Percentiles rank a stretch among this genome's conserved stretches.
Conservation (phyloP, 1,139 yeast genomes). For the Geotrichum cucujoidarum region DNA sequence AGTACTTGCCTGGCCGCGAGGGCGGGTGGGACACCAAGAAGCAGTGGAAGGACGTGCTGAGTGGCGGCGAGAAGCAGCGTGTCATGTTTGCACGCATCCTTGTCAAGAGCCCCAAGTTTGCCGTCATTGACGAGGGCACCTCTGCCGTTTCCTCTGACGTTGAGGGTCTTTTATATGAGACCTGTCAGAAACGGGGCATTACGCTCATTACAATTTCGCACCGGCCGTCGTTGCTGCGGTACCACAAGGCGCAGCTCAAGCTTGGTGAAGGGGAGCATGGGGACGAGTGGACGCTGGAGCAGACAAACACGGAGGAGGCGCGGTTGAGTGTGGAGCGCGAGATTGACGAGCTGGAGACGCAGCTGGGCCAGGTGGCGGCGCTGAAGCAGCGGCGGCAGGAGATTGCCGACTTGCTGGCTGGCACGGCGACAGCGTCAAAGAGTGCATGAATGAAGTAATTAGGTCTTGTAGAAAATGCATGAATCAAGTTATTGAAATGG, state of each 20-base stretch:
- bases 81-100: slow-evolving; percentile 83
- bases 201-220: slow-evolving; percentile 82
- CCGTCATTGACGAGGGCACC: slow-evolving; percentile 87
- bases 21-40: slow-evolving; percentile 58
- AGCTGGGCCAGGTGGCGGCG: slow-evolving; percentile 32
- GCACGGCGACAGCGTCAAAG: too few relatives aligned
- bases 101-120: slow-evolving; percentile 76
- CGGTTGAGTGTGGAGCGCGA: slow-evolving; percentile 36
- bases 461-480: too few relatives aligned
- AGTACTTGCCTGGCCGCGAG: slow-evolving; percentile 63
- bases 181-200: slow-evolving; percentile 63
- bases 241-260: slow-evolving; percentile 63
- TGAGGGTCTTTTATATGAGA: slow-evolving; percentile 81
- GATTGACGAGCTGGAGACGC: slow-evolving; percentile 32
- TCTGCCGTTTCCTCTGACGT: slow-evolving; percentile 90
- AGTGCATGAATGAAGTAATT: too few relatives aligned
- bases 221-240: slow-evolving; percentile 77
- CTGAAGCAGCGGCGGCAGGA: slow-evolving; percentile 36
- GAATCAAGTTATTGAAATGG: too few relatives aligned
- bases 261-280: slow-evolving; percentile 59
- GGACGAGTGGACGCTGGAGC: slow-evolving; percentile 43
- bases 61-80: slow-evolving; percentile 95
- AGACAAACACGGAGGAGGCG: slow-evolving; percentile 29
- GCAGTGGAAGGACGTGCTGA: slow-evolving; percentile 86
- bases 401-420: slow-evolving; percentile 27